Base-by-base conservation (phyloP, 495 filamentous ascomycete species). In the Podospora pseudoanserina region DNA sequence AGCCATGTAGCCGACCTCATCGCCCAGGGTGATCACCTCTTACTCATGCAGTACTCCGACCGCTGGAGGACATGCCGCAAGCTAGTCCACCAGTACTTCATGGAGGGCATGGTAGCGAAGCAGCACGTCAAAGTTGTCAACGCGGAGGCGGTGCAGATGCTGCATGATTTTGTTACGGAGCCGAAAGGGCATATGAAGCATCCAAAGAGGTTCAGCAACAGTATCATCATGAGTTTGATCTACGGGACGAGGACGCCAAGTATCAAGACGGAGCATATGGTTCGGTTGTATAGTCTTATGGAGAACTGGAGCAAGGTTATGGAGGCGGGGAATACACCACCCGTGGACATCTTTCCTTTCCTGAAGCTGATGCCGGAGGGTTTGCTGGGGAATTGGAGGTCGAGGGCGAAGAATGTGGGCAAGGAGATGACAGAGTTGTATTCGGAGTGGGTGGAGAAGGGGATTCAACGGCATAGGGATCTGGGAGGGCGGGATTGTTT, bases 261-360 rank as follows among this genome's bases (percentile, higher is more conserved):
- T 1, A 64, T 56, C 66, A 16, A 67, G 65, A 75, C 66, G 11
- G 62, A 49, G 27, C 77, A 74, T 69, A 74, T 85, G 77, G 69
- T 65, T 2, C 68, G 77, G 19, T 77, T 86, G 5, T 84, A 82
- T 70, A 26, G 75, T 19, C 44, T 86, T 9, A 81, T 86, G 81
- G 80, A 83, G n/a, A 71, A 78, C 9, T 86, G 80, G 81, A 79
- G 80, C 18, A 67, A 76, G 64, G 69, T 85, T 1, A 80, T 83
- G 70, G 83, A 86, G 66, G 60, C 77, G 0, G 85, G 84, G 13
- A 80, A 80, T 1, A 86, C 81, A 9, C 85, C 85, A 0, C 84
- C 85, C 4, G 80, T 86, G 0, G 83, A 86, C 64, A 72, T 80
- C 15, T 83, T 79, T 60, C 83, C 84, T 3, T 71, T 79, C 16